These are phyloP conservation scores for Acanthamoeba lenticulata DNA, from an alignment of 208 protist species.

Conservation along the genomic window DNA sequence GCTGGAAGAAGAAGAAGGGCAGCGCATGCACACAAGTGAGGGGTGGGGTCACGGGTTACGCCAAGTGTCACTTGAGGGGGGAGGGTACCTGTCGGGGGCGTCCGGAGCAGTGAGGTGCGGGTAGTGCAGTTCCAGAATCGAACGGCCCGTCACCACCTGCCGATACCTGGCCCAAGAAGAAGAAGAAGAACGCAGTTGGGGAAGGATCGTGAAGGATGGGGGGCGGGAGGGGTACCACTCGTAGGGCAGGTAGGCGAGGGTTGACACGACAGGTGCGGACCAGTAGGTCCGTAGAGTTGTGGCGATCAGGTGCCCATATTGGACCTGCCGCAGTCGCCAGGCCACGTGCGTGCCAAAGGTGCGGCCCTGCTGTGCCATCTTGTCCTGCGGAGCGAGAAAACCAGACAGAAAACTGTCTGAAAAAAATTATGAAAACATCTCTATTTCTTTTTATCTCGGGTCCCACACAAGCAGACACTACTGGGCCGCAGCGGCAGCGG, in stretches of 20 bases:
- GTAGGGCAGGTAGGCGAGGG: background rate
- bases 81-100: background rate
- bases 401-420: background rate
- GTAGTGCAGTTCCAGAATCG: background rate
- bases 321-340: background rate
- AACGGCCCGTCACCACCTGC: background rate
- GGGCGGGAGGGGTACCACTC: background rate
- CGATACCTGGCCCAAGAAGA: background rate
- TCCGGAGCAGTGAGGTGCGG: background rate
- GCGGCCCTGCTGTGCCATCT: background rate
- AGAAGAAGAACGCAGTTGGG: too few species aligned
- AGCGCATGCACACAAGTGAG: background rate
- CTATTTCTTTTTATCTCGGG: background rate
- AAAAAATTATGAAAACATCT: too few species aligned
- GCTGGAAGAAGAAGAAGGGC: too few species aligned
- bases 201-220: too few species aligned
- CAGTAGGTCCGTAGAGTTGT: background rate
- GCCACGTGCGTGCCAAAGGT: background rate
- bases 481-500: background rate
- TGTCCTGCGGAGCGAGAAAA: background rate
- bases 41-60: background rate
- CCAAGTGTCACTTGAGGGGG: background rate
- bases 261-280: background rate
- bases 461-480: background rate
- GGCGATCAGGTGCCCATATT: background rate